Percentiles rank a stretch among this genome's conserved stretches.
phyloP scores from a whole-genome alignment of 1,284 basidiomycete species.

The Rhodotorula sp. region DNA sequence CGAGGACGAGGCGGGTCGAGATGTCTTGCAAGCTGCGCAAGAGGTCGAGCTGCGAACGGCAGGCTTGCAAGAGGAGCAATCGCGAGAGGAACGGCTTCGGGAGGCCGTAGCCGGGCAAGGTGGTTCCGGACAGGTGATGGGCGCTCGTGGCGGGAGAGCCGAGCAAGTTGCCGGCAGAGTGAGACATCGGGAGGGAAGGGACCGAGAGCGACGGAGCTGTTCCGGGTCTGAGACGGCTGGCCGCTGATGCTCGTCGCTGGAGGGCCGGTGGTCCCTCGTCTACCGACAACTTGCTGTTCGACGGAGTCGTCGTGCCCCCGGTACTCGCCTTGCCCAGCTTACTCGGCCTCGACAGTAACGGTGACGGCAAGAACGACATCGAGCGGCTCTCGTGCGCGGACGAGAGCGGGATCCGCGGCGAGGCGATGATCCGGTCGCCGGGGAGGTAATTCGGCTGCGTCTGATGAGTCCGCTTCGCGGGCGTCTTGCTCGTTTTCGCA shows the following conservation, averaged over 20 bases:
- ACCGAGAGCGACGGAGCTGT: constrained; percentile 31
- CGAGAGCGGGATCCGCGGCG: constrained; percentile 16
- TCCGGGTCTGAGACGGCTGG: constrained; percentile 3
- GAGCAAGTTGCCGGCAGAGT: constrained; percentile 59
- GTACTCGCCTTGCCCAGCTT: background rate
- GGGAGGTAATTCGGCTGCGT: constrained; percentile 35
- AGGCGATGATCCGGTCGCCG: constrained; percentile 29
- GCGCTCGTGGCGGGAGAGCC: constrained; percentile 46
- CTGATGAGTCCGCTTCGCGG: constrained; percentile 14
- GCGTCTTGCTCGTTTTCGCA: constrained; percentile 11
- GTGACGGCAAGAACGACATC: constrained; percentile 27
- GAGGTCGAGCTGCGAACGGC: constrained; percentile 89
- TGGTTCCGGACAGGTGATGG: constrained; percentile 11
- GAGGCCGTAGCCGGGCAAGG: constrained; percentile 64
- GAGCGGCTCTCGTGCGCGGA: constrained; percentile 7
- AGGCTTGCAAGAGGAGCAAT: constrained; percentile 84
- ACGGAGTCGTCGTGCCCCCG: background rate
- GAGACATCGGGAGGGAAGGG: constrained; percentile 48
- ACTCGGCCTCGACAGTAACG: constrained; percentile 3
- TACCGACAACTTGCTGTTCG: background rate
- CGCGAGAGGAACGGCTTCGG: constrained; percentile 59
- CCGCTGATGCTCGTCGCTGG: constrained; percentile 15
- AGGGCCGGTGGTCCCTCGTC: background rate
- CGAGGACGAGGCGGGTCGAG: constrained; percentile 83
- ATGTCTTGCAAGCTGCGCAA: constrained; percentile 87